phyloP scores from a whole-genome alignment of 2,329 filamentous ascomycete species.

The Diaporthe sp. region DNA sequence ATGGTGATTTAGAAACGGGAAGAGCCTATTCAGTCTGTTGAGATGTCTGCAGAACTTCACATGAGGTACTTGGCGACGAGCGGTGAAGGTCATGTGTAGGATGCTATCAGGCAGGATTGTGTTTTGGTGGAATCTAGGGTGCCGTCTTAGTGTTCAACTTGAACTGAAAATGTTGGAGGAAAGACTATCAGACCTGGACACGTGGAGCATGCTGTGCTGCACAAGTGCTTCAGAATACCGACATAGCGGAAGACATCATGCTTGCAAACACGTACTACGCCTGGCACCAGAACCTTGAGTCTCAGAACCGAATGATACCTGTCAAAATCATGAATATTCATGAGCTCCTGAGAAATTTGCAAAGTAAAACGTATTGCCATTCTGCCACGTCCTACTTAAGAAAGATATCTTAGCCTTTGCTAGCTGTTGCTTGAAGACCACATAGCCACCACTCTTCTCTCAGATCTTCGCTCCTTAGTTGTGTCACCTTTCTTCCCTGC shows the following conservation, averaged over 20 bases:
- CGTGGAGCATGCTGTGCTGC: not conserved
- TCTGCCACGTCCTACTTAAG: not conserved
- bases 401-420: not conserved
- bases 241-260: too few species aligned
- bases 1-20: not conserved
- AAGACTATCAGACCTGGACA: not conserved
- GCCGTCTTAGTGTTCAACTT: not conserved
- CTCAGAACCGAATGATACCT: accelerated
- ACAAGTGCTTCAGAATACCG: not conserved
- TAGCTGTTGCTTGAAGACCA: not conserved
- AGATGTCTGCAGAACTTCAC: not conserved
- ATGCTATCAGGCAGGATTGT: not conserved
- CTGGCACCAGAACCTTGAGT: too few species aligned
- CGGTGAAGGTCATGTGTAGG: not conserved
- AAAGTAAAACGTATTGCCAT: not conserved
- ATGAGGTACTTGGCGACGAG: not conserved
- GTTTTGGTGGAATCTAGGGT: accelerated
- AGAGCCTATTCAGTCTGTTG: not conserved
- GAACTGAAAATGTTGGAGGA: not conserved
- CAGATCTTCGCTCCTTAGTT: too few species aligned
- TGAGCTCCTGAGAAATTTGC: not conserved
- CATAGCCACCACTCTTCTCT: not conserved
- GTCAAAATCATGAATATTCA: too few species aligned
- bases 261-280: too few species aligned
- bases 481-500: too few species aligned